Evolutionary conservation across 768 basidiomycete species (phyloP), one percentile per base, ranked within the genome.

Genomic region (Xerocomellus amylosporus): DNA sequence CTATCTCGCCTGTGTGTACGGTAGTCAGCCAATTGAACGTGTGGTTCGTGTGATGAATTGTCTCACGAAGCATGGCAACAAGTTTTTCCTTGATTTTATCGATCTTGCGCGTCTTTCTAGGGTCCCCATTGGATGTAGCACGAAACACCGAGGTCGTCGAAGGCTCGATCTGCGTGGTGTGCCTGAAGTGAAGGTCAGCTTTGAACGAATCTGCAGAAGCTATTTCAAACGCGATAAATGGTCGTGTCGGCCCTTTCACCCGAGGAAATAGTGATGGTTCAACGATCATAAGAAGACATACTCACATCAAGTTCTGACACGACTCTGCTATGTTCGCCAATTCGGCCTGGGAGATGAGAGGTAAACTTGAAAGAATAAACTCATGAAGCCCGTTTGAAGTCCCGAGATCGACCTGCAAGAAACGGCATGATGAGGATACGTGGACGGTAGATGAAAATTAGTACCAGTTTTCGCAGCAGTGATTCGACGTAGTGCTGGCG

Each of bases 41-140:
- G 8, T 19, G 12, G 36, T 22, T 24, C 24, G 5, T 20, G 15
- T 8, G 8, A 26, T 1, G 7, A 10, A 19, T 24, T n/a, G 7
- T 44, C 54, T 37, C 9, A 56, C 54, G 33, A 44, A 56, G 58
- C 58, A 59, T 56, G 3, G 44, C 13, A 6, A 53, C 20, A 4
- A 58, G 49, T 13, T 20, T 34, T 13, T 46, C 15, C 39, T 48
- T 44, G 37, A 56, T 53, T 33, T 44, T 4, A 15, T 55, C 22
- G 5, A 58, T 45, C 52, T 49, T 57, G n/a, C 19, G 22, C 4
- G 8, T 30, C 14, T 28, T 40, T 14, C 38, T 22, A 28, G 26
- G 26, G 26, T 28, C 26, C 26, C 26, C 26, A 8, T 28, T 28
- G 26, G 26, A 28, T 28, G 26, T 28, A 8, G 26, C 6, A 28